Base-by-base conservation (phyloP, 2,329 filamentous ascomycete genomes). In the Clonostachys rosea region DNA sequence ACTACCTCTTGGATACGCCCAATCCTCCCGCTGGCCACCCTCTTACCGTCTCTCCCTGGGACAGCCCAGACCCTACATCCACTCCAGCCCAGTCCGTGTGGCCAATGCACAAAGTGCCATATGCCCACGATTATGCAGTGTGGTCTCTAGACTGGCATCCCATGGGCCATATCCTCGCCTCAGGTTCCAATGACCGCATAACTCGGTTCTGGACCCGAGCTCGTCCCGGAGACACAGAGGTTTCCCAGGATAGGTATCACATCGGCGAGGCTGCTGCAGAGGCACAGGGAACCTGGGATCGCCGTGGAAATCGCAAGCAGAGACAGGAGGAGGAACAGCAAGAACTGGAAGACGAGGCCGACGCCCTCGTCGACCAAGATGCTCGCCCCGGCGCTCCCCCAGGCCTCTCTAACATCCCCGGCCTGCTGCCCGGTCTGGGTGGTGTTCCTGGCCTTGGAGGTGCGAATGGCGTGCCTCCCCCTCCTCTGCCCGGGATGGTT, bases 111-210 rank as follows among this genome's bases (percentile, higher is more conserved):
- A 87, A 84, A 59, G 71, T 96, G 34, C 83, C 87, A 8, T 92
- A 86, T 60, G 94, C 94, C 1, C 94, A 99, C 64, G 89, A 95
- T 56, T 95, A 91, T 63, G 90, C 91, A 16, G 94, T 99, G 54
- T 99, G 94, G 94, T 95, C 91, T 16, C 79, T 99, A 44, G 91
- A 96, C 70, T 99, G 94, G 91, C 94, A 99, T 63, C 94, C 94
- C 1, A 77, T 97, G 0, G 94, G 94, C 30, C 94, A 99, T 61
- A 92, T 99, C 52, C 79, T 99, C 8, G 91, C 91, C 1, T 95
- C 92, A 3, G 94, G 94, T 12, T 96, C 91, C 11, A 97, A 99
- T 65, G 94, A 99, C 65, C 86, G 94, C 39, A 91, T 96, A 51
- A 97, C 94, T 3, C 85, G 94, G 43, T 99, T 99, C 72, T 99